A percentile compares a stretch with the other conserved stretches of the same genome.
Evolutionary conservation across 352 stramenopile genomes (phyloP).

Genomic region (Peronosclerospora sorghi): DNA sequence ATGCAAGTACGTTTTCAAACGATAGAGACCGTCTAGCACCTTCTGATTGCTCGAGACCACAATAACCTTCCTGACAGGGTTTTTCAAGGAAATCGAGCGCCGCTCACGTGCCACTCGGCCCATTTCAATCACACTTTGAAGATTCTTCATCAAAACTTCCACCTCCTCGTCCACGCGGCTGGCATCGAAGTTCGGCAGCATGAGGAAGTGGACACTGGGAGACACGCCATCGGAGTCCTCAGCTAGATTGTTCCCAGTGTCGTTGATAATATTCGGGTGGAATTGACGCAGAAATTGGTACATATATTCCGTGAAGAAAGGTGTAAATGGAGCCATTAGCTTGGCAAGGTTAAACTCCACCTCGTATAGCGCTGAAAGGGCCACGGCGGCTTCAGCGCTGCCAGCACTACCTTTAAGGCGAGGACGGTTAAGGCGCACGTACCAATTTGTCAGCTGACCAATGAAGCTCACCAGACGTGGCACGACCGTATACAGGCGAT

Average conservation of each 20-base stretch:
- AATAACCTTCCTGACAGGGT: slow-evolving; percentile 93
- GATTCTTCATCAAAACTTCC: slow-evolving; percentile 89
- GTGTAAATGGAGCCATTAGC: slow-evolving; percentile 98
- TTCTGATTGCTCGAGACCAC: slow-evolving; percentile 87
- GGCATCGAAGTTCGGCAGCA: slow-evolving; percentile 89
- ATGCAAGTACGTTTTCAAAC: slow-evolving; percentile 90
- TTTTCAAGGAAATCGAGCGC: slow-evolving; percentile 95
- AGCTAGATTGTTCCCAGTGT: slow-evolving; percentile 63
- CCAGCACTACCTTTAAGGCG: slow-evolving; percentile 93
- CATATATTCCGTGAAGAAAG: slow-evolving; percentile 99
- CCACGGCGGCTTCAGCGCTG: slow-evolving; percentile 73
- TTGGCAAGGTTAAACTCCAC: slow-evolving; percentile 91
- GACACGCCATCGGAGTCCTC: slow-evolving; percentile 87
- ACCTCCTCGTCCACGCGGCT: slow-evolving; percentile 89
- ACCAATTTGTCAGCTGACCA: slow-evolving; percentile 99
- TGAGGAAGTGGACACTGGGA: slow-evolving; percentile 94
- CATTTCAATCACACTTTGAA: slow-evolving; percentile 96
- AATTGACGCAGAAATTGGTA: slow-evolving; percentile 97
- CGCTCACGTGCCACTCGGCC: slow-evolving; percentile 94
- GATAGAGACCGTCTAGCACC: slow-evolving; percentile 62
- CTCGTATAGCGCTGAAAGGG: slow-evolving; percentile 95
- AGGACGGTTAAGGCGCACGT: slow-evolving; percentile 97
- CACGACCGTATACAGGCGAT: slow-evolving; percentile 99
- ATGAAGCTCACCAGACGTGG: slow-evolving; percentile 97
- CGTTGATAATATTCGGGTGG: slow-evolving; percentile 81